These are phyloP conservation scores for Begonia peltatifolia DNA, from an alignment of 306 rosid species.

Conservation along the genomic window DNA sequence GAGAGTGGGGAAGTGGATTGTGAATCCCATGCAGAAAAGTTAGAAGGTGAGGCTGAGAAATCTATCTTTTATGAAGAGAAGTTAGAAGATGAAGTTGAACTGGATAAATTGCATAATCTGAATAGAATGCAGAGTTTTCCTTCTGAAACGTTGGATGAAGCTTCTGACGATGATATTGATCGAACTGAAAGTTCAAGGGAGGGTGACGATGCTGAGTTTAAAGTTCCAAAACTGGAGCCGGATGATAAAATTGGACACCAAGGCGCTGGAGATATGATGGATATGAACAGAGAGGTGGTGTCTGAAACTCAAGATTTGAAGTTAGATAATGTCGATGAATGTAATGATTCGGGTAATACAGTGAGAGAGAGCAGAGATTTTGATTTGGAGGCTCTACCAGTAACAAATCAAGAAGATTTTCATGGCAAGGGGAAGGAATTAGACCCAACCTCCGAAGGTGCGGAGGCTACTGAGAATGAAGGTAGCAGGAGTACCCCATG, in stretches of 20 bases:
- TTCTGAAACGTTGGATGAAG: no score
- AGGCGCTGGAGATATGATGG: conserved; percentile 2
- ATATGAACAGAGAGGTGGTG: background rate
- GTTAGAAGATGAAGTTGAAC: conserved; percentile 3
- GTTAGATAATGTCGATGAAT: background rate
- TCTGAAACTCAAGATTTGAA: conserved; percentile 4
- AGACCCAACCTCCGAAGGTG: conserved; percentile 80
- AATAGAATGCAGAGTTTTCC: no score
- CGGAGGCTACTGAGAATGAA: conserved; percentile 60
- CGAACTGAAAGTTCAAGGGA: no score
- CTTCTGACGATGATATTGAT: no score
- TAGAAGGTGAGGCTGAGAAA: conserved; percentile 11
- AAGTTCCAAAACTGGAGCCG: conserved; percentile 2
- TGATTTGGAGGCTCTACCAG: conserved; percentile 14
- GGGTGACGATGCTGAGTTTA: conserved; percentile 8
- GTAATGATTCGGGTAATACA: conserved; percentile 9
- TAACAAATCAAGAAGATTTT: conserved; percentile 25
- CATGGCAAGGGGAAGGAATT: conserved; percentile 35
- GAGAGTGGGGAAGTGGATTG: conserved; percentile 11
- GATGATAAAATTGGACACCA: conserved; percentile 2
- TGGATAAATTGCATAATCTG: no score
- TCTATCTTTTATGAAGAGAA: conserved; percentile 18
- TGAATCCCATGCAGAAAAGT: conserved; percentile 13
- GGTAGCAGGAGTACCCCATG: conserved; percentile 34
- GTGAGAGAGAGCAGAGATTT: conserved; percentile 9